Evolutionary conservation across 306 rosid species (phyloP), one percentile per base, ranked within the genome.

Genomic region (Carpinus fangiana): DNA sequence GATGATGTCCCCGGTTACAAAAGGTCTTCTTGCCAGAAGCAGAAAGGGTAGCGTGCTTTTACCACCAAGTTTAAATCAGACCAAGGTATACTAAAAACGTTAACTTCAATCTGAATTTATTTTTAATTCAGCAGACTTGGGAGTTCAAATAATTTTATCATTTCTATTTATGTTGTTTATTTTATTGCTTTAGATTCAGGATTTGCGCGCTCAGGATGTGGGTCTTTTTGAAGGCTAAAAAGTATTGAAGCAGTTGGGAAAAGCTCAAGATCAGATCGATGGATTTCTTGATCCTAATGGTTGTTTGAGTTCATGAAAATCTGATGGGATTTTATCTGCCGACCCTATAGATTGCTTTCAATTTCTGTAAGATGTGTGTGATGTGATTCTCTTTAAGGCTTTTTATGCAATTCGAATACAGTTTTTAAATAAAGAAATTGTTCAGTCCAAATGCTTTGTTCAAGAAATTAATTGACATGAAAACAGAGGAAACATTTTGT

Each of bases 1-100:
- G 86, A 87, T 90, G 85, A 79, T 94, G 60, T 94, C 97, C 31
- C 97, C 97, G 16, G 87, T 92, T 26, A 90, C 92, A 55, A 89
- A 90, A 84, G 97, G 93, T 26, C 86, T 94, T 62, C 89, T 88
- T 3, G 97, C 97, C 28, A 88, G 97, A 82, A 80, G 83, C 78
- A 89, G 90, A 83, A 92, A 80, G 83, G 85, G 90, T 55, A 90
- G 77, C 52, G 79, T 82, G 9, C 62, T 85, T 51, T 80, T 93
- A 78, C 93, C 98, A 7, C 90, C 92, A 12, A 83, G 84, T 53
- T 85, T 38, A 80, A 82, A 73, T 81, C 82, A 80, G 14, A 80
- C 76, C 46, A 88, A 87, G 96, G 93, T 90, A 50, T 26, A 26
- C 7, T 21, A 12, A 28, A 11, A 17, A 52, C 3, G 1, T 52